These are phyloP conservation scores for Neurospora sp. DNA, from an alignment of 2,329 filamentous ascomycete genomes.

Conservation along the genomic window DNA sequence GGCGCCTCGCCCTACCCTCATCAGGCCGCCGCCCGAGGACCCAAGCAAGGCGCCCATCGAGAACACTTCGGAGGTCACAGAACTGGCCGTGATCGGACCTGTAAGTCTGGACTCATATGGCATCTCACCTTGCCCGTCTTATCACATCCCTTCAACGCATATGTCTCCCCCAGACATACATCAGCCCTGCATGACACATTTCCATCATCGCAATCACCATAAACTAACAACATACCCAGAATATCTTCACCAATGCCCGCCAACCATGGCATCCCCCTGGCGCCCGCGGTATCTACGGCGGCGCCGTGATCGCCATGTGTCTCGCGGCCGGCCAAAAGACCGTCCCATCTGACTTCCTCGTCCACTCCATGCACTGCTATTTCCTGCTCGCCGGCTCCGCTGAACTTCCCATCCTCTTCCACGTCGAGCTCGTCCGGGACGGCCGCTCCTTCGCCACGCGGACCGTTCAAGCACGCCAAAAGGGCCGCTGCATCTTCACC, in stretches of 20 bases:
- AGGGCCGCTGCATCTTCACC: conserved; percentile 85
- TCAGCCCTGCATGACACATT: background rate
- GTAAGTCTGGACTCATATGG: conserved; percentile 34
- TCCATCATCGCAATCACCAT: background rate
- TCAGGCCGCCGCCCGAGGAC: conserved; percentile 66
- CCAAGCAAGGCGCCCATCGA: conserved; percentile 71
- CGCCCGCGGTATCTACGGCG: conserved; percentile 88
- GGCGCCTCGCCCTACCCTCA: conserved; percentile 42
- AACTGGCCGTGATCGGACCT: conserved; percentile 64
- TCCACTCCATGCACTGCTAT: conserved; percentile 98
- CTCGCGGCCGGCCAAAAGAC: conserved; percentile 83
- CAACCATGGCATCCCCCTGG: conserved; percentile 87
- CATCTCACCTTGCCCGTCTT: background rate
- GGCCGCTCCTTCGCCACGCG: conserved; percentile 83
- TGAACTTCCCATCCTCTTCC: conserved; percentile 81
- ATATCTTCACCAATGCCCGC: conserved; percentile 91
- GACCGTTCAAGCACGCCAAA: conserved; percentile 90
- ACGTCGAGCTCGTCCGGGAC: conserved; percentile 88
- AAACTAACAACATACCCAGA: conserved; percentile 32
- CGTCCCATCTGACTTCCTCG: conserved; percentile 67
- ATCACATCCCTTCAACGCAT: background rate
- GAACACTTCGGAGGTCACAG: conserved; percentile 79
- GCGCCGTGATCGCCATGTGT: conserved; percentile 85
- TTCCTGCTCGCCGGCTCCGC: conserved; percentile 87
- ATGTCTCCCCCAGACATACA: background rate